Percentiles rank a stretch among this genome's conserved stretches.
Conservation (phyloP, 495 filamentous ascomycete species). For the Neurospora sp. region DNA sequence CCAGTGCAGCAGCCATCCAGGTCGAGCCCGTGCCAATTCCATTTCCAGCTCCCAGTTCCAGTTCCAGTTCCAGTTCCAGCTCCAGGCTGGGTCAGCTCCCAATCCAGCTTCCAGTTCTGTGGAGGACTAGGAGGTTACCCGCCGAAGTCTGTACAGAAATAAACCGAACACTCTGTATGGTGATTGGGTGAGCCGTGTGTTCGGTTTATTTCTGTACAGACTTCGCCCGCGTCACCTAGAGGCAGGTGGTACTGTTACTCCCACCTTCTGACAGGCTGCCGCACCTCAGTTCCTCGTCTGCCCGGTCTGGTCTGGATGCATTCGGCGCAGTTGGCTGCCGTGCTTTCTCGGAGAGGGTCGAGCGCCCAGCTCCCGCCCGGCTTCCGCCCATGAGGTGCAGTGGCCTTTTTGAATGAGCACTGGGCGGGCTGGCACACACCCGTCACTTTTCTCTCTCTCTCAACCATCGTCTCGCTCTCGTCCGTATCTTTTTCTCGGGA, state of each 20-base stretch:
- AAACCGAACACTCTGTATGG: no score
- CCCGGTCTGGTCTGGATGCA: slow-evolving; percentile 1
- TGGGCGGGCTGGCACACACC: neutral
- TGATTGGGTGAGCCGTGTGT: no score
- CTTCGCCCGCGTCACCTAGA: neutral
- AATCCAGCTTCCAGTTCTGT: neutral
- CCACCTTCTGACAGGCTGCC: neutral
- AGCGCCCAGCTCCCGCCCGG: neutral
- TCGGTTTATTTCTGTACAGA: no score
- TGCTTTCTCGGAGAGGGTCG: neutral
- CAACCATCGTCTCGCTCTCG: neutral
- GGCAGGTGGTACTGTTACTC: neutral
- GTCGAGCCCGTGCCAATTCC: neutral
- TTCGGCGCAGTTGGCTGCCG: neutral
- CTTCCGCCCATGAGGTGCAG: neutral
- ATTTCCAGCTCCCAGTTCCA: neutral
- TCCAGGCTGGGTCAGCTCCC: neutral
- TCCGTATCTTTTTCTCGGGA: neutral
- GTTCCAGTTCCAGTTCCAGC: neutral
- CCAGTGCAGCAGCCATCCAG: neutral
- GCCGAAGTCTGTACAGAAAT: neutral
- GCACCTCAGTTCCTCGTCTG: neutral
- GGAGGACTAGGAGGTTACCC: neutral
- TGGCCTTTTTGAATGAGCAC: neutral
- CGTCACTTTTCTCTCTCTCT: neutral